These are phyloP conservation scores for Cladophialophora carrionii DNA, from an alignment of 2,329 filamentous ascomycete species.

Conservation along the genomic window DNA sequence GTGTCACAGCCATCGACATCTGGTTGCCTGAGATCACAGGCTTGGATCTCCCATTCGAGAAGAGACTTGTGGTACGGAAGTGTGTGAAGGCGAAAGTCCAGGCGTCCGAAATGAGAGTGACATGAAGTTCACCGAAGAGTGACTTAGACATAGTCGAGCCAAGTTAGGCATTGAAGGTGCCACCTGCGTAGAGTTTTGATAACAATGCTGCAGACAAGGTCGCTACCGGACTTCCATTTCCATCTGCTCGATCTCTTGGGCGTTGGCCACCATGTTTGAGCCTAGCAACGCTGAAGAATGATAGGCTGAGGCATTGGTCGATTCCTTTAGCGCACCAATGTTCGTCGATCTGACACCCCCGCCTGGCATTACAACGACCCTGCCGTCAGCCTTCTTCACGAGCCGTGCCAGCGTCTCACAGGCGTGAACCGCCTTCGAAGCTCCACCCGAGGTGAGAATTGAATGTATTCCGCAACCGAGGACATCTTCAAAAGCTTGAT, in stretches of 20 bases:
- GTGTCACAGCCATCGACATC: conserved; percentile 48
- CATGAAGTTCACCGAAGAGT: neutral
- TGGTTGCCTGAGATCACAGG: conserved; percentile 50
- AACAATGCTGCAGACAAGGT: neutral
- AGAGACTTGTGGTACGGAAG: conserved; percentile 44
- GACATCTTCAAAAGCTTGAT: conserved; percentile 46
- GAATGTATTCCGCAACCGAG: conserved; percentile 50
- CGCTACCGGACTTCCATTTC: neutral
- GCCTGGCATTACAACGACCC: conserved; percentile 54
- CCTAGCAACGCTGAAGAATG: conserved; percentile 23
- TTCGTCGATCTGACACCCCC: conserved; percentile 56
- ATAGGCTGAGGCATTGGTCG: conserved; percentile 15
- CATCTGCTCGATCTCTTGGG: conserved; percentile 7
- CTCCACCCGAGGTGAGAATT: conserved; percentile 56
- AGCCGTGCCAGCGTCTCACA: conserved; percentile 41
- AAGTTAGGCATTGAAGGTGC: neutral
- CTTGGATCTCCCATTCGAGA: conserved; percentile 50
- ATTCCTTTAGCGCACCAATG: conserved; percentile 35
- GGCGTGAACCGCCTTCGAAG: conserved; percentile 44
- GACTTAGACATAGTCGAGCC: neutral
- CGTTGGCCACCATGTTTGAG: conserved; percentile 9
- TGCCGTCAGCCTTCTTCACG: conserved; percentile 25
- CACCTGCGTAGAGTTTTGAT: neutral
- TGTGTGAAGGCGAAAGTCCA: conserved; percentile 36
- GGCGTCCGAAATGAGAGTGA: neutral